Evolutionary conservation across 2,329 filamentous ascomycete genomes (phyloP), one percentile per base, ranked within the genome.

Genomic region (Aureobasidium zeae): DNA sequence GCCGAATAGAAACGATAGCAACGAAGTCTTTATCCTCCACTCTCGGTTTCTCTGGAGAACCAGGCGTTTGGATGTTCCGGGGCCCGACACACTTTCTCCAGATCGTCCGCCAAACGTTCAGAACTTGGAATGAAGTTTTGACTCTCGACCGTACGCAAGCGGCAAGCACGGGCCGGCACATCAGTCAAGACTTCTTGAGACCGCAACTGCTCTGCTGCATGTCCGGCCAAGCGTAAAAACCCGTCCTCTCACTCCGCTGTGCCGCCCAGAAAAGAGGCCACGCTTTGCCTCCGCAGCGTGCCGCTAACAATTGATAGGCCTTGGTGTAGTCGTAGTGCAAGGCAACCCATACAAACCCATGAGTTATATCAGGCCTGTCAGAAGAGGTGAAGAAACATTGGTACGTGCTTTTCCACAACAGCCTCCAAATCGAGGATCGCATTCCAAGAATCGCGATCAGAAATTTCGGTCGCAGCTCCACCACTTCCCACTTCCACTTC

Each of bases 161-260:
- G 38, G 38, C 38, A 43, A 43, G 39, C 39, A 33, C 39, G 39
- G 39, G 30, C 39, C 39, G 39, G 39, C 30, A 28, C 31, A 43
- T 43, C 39, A 19, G 29, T 43, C 22, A 33, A 34, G 30, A 33
- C 30, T 43, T 15, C 16, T n/a, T n/a, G n/a, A n/a, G 13, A 5
- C 13, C 28, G 13, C 16, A 11, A 34, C 30, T 20, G 31, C 31
- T 15, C 26, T 43, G 39, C 21, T 16, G 39, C 22, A 22, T 28
- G 30, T 34, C 39, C 26, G 30, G 25, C 13, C 28, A 26, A 31
- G 26, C 25, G 37, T 20, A 16, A 43, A 21, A 34, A 43, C 39
- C 39, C 22, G 30, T 32, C 39, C 6, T 19, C 24, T 22, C 21
- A 26, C 36, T 39, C 36, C 36, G 25, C 28, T 21, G 17, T 19